Evolutionary conservation across 495 filamentous ascomycete genomes (phyloP).

Genomic region (Trichoderma erinaceum): DNA sequence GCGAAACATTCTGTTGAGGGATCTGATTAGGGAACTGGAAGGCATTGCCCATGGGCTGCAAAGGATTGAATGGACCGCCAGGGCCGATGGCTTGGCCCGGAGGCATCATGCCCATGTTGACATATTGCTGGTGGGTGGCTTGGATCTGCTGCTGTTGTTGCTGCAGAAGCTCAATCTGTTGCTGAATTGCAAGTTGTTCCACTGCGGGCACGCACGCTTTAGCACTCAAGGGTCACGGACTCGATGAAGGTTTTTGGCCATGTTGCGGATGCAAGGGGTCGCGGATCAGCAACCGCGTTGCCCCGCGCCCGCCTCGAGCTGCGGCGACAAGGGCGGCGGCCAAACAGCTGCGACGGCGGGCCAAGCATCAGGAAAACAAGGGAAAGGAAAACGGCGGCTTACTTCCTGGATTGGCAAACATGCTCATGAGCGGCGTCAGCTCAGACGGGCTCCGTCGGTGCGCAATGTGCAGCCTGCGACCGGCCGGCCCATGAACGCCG

Average conservation of each 20-base stretch:
- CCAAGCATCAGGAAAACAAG: not conserved
- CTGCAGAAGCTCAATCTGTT: constrained; percentile 96
- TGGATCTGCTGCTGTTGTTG: constrained; percentile 98
- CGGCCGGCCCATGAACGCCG: constrained; percentile 72
- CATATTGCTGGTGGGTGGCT: constrained; percentile 91
- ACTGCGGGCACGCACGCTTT: constrained; percentile 46
- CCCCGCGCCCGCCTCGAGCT: not conserved
- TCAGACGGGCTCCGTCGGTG: constrained; percentile 96
- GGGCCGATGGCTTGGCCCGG: constrained; percentile 70
- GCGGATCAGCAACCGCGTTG: constrained; percentile 5
- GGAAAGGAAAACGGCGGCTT: constrained; percentile 25
- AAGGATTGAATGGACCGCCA: constrained; percentile 60
- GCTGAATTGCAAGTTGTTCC: constrained; percentile 98
- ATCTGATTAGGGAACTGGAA: constrained; percentile 88
- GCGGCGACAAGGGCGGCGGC: constrained; percentile 4
- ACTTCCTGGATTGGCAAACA: constrained; percentile 55
- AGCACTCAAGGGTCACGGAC: constrained; percentile 22
- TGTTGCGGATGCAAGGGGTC: constrained; percentile 11
- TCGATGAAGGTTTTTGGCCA: not conserved
- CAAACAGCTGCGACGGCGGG: too few relatives aligned
- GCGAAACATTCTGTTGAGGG: constrained; percentile 62
- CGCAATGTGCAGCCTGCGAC: constrained; percentile 93
- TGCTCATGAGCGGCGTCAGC: constrained; percentile 97
- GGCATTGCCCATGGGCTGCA: constrained; percentile 64
- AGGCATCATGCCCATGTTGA: constrained; percentile 90